Evolutionary conservation across 768 basidiomycete genomes (phyloP), one percentile per base, ranked within the genome.

Genomic region (Lactifluus piperatus): DNA sequence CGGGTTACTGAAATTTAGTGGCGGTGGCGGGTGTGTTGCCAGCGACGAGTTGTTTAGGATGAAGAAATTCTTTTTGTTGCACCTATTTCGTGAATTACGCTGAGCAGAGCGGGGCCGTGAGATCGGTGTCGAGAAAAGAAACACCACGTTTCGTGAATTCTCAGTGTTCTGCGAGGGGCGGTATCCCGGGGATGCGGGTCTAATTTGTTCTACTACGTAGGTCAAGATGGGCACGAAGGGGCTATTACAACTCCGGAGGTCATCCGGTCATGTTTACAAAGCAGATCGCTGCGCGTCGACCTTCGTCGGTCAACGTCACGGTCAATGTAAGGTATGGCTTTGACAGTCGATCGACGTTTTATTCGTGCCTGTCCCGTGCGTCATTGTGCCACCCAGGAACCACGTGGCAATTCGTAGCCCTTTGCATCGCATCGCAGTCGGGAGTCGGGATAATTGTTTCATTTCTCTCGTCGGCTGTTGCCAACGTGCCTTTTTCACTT

Each of bases 11-110:
- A 44, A 45, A 52, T 37, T 52, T 20, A n/a, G 57, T 14, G 57
- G 56, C 43, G 57, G 34, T 16, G 57, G 34, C 34, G 34, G 34
- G 8, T 26, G 57, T 43, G 57, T 58, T 46, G 50, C 50, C 34
- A 58, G 50, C 24, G 16, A 46, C 41, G 45, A 27, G 18, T 36
- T 30, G 26, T 29, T n/a, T 30, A 16, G 29, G 34, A 58, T 39
- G 57, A 29, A 14, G 45, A 27, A 20, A 27, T 50, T 39, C 4
- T 16, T 49, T 18, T 50, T 57, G n/a, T 56, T 37, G 20, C 16
- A 22, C 22, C 24, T 30, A 26, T 39, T 7, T 37, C 37, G 16
- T 22, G 30, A 13, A n/a, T 10, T n/a, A 54, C 52, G 13, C 7
- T 29, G n/a, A 43, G 22, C 14, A 3, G 29, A 45, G 3, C 7